phyloP scores from a whole-genome alignment of 164 flowering plant genomes.

The Akebia trifoliata region DNA sequence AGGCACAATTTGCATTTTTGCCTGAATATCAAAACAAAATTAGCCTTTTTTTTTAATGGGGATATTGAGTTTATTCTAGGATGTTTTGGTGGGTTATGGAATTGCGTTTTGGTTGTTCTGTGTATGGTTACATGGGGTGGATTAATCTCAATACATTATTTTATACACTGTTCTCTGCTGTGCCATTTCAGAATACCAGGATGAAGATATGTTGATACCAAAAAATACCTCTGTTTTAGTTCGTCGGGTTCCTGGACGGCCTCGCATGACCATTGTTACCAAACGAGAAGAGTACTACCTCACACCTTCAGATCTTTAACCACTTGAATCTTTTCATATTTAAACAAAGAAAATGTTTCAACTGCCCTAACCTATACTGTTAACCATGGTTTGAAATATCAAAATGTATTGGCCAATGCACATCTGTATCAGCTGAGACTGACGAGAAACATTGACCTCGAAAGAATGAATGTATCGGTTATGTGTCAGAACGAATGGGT shows the following conservation, averaged over 20 bases:
- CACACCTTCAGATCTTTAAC: conserved; percentile 22
- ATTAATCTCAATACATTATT: conserved; percentile 23
- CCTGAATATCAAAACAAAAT: background rate
- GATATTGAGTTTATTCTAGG: background rate
- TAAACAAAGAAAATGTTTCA: background rate
- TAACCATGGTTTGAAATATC: too few species aligned
- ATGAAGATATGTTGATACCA: conserved; percentile 86
- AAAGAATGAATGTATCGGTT: too few species aligned
- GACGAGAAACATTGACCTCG: too few species aligned
- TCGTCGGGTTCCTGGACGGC: conserved; percentile 92
- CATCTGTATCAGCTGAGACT: too few species aligned
- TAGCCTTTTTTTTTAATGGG: background rate
- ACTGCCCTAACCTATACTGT: too few species aligned
- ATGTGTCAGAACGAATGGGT: too few species aligned
- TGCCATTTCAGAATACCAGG: conserved; percentile 90
- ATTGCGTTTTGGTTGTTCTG: background rate
- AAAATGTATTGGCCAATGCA: too few species aligned
- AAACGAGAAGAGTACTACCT: conserved; percentile 68
- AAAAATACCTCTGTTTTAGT: conserved; percentile 93
- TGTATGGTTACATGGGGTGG: conserved; percentile 13
- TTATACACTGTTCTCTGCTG: conserved; percentile 39
- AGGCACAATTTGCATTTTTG: background rate
- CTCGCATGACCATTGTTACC: conserved; percentile 84
- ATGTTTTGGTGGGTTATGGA: conserved; percentile 1
- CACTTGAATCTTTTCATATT: background rate